These are phyloP conservation scores for Salix arbutifolia DNA, from an alignment of 345 rosid species.

Conservation along the genomic window DNA sequence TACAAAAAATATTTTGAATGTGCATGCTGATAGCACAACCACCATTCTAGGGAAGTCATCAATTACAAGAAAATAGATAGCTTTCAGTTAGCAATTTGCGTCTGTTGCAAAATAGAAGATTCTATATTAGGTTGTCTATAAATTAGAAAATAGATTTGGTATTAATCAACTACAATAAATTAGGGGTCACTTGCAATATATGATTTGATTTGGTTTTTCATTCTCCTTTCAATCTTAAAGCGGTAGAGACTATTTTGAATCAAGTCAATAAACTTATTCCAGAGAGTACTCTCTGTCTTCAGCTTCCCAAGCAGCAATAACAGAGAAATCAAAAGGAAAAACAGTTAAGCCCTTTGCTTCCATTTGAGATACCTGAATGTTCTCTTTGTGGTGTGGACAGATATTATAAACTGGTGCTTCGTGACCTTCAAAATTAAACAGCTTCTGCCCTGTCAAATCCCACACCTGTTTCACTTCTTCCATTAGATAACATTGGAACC, in stretches of 20 bases:
- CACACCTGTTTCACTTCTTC: conserved; percentile 63
- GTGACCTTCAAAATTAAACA: conserved; percentile 78
- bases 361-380: conserved; percentile 57
- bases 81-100: not conserved
- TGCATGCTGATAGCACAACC: not conserved
- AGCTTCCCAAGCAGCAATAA: not conserved
- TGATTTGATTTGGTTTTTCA: no score
- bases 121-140: no score
- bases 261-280: no score
- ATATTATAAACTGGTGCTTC: conserved; percentile 82
- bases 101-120: no score
- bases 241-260: no score
- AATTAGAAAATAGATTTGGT: no score
- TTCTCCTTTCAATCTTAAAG: no score
- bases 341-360: not conserved
- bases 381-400: conserved; percentile 89
- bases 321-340: not conserved
- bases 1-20: not conserved
- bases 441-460: conserved; percentile 57
- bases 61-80: not conserved
- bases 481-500: conserved; percentile 21
- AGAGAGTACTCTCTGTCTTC: no score
- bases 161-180: no score
- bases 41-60: not conserved
- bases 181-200: no score